These are phyloP conservation scores for Zymoseptoria passerinii DNA, from an alignment of 2,329 filamentous ascomycete genomes.

Conservation along the genomic window DNA sequence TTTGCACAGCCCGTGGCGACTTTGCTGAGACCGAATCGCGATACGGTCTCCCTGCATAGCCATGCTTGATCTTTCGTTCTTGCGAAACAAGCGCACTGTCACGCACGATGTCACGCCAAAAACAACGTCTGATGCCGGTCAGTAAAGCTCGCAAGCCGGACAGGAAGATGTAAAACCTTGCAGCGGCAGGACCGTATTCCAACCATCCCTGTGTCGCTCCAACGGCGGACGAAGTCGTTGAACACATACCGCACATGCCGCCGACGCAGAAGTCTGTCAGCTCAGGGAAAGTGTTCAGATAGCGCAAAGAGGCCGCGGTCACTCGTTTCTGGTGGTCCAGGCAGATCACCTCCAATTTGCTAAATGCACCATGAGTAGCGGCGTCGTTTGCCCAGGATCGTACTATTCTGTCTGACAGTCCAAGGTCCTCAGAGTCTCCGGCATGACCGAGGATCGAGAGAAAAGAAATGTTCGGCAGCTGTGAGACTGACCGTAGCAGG, in stretches of 20 bases:
- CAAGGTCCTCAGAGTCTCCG: neutral
- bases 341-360: conserved; percentile 13
- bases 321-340: conserved; percentile 7
- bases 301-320: conserved; percentile 8
- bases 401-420: conserved; percentile 15
- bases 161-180: neutral
- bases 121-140: neutral
- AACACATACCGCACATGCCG: neutral
- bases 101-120: neutral
- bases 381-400: conserved; percentile 17
- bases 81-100: too few species aligned
- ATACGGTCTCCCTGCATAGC: neutral
- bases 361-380: conserved; percentile 8
- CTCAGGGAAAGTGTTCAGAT: conserved; percentile 13
- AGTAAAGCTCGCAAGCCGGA: neutral
- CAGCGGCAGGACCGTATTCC: neutral
- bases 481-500: conserved; percentile 8
- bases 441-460: neutral
- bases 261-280: conserved; percentile 12
- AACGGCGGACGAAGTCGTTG: neutral
- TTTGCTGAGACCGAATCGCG: neutral
- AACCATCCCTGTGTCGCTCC: neutral
- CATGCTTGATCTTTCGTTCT: too few species aligned
- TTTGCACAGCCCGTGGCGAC: neutral
- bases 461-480: conserved; percentile 11